Evolutionary conservation across 2,329 filamentous ascomycete genomes (phyloP).

Genomic region (Botrytis deweyae): DNA sequence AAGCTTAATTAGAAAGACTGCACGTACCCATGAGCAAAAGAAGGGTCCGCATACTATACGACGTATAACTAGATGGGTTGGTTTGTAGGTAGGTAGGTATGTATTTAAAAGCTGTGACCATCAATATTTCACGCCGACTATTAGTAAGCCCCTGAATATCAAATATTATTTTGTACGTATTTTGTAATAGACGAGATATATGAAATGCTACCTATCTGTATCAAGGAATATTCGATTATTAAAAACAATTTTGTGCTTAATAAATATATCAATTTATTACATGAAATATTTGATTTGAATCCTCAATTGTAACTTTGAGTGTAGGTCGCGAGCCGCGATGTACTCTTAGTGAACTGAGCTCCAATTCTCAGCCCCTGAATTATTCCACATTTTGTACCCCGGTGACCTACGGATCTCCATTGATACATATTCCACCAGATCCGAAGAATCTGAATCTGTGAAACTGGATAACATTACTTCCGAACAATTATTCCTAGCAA

Average conservation of each 20-base stretch:
- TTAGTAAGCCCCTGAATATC: neutral
- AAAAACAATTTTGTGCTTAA: neutral
- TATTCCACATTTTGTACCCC: neutral
- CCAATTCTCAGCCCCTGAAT: constrained; percentile 1
- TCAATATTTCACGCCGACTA: neutral
- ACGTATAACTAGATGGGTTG: neutral
- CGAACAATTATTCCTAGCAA: neutral
- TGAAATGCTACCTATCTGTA: neutral
- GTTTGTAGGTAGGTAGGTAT: neutral
- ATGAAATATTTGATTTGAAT: neutral
- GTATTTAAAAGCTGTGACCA: neutral
- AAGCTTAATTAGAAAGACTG: neutral
- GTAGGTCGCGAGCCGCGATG: neutral
- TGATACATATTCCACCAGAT: constrained; percentile 1
- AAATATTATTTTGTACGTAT: neutral
- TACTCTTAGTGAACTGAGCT: neutral
- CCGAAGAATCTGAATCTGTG: neutral
- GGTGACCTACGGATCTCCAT: neutral
- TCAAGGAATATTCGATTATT: neutral
- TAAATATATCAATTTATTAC: neutral
- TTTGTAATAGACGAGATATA: neutral
- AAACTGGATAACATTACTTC: neutral
- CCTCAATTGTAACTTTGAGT: neutral
- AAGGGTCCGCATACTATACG: neutral
- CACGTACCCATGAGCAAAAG: no score